Evolutionary conservation across 768 basidiomycete genomes (phyloP), one percentile per base, ranked within the genome.

Genomic region (Megacollybia marginata): DNA sequence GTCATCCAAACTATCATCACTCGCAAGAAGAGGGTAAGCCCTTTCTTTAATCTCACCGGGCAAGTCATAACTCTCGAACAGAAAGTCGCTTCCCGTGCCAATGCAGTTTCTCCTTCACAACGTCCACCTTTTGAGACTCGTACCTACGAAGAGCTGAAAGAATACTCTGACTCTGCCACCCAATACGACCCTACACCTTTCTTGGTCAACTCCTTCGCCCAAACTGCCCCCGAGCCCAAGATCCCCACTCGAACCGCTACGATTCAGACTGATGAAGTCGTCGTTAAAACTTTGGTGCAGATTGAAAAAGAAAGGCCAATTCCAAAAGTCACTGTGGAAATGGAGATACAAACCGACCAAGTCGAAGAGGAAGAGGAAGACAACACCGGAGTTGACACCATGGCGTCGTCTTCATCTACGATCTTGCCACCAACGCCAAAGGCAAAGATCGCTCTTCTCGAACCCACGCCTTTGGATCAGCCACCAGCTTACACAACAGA

Each of bases 1-100:
- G 80, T 87, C 36, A 80, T 88, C 52, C 85, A 93, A 65, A 92
- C 91, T 3, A 92, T 94, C 55, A 92, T 94, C 56, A 92, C 90
- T 1, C 72, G 88, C 51, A 86, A 81, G 59, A 88, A 85, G 66
- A 73, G 85, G 71, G 85, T 85, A 59, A 20, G 69, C 59, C 5
- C 23, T 57, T 33, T 57, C 42, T 45, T 18, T 2, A 15, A 19
- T 49, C 16, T 54, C 35, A 28, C 23, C 23, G 23, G 23, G 23
- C 23, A 28, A 28, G 23, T 28, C 23, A n/a, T 28, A 28, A 28
- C 23, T 28, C 6, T 28, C 23, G 23, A 28, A 28, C 62, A 88
- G 86, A 88, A 85, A 65, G 80, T 88, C 33, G 72, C 78, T 4
- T 75, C 75, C 65, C 80, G 84, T 18, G 72, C 76, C 5, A 78